phyloP scores from a whole-genome alignment of 106 monocot genomes.

The Dendrobium chrysotoxum region DNA sequence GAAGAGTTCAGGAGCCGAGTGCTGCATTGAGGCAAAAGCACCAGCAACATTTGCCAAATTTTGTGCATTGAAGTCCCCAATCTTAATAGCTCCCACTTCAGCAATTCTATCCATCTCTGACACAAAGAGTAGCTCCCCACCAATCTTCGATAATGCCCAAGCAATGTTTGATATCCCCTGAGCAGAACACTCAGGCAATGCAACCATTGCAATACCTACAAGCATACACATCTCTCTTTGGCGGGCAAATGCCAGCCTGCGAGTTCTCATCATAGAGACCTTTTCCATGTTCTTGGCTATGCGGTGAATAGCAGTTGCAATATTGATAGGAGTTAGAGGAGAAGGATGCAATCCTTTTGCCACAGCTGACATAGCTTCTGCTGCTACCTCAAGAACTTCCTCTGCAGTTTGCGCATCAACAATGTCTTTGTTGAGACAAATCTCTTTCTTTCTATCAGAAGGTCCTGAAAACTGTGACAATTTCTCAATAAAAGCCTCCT shows the following conservation, averaged over 20 bases:
- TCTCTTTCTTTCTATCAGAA: conserved; percentile 73
- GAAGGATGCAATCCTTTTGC: conserved; percentile 90
- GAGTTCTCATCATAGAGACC: conserved; percentile 61
- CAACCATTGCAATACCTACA: conserved; percentile 85
- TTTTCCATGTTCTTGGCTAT: conserved; percentile 99
- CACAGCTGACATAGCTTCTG: conserved; percentile 60
- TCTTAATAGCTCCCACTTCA: conserved; percentile 59
- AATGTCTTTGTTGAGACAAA: conserved; percentile 61
- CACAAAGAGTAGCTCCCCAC: conserved; percentile 77
- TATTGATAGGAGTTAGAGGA: conserved; percentile 76
- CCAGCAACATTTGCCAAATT: conserved; percentile 92
- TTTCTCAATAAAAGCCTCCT: conserved; percentile 61
- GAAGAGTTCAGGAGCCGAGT: conserved; percentile 73
- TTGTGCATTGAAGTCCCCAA: conserved; percentile 81
- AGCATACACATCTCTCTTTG: conserved; percentile 93
- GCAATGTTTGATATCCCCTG: conserved; percentile 92
- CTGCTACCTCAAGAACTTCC: conserved; percentile 69
- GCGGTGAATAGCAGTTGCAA: conserved; percentile 82
- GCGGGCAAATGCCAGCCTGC: conserved; percentile 68
- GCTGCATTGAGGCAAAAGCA: conserved; percentile 90
- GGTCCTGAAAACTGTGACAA: conserved; percentile 74
- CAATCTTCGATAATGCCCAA: conserved; percentile 96
- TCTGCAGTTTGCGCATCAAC: conserved; percentile 68
- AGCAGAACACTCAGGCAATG: conserved; percentile 74
- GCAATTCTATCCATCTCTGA: conserved; percentile 97